These are phyloP conservation scores for Incumbomyces lentus DNA, from an alignment of 2,329 filamentous ascomycete species.

Conservation along the genomic window DNA sequence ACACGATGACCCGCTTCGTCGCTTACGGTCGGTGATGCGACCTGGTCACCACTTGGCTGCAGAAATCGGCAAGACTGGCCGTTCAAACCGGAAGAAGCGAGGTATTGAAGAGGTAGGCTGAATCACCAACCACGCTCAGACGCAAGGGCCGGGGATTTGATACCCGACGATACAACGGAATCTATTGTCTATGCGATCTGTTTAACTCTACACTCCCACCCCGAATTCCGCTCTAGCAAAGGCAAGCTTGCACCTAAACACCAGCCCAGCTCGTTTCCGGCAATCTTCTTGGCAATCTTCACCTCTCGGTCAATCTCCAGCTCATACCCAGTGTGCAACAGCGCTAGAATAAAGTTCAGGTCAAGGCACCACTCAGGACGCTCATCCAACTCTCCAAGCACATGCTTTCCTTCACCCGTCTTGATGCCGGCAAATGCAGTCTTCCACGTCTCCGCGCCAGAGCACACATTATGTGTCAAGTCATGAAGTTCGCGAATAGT, in stretches of 20 bases:
- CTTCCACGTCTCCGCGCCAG: slow-evolving; percentile 61
- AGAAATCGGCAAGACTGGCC: too few species aligned
- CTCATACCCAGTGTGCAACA: slow-evolving; percentile 91
- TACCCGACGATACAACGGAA: not conserved
- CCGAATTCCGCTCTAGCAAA: slow-evolving; percentile 67
- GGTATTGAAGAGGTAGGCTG: slow-evolving; percentile 16
- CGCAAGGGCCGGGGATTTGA: not conserved
- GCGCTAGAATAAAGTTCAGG: slow-evolving; percentile 87
- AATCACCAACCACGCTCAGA: not conserved
- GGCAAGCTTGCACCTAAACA: slow-evolving; percentile 92
- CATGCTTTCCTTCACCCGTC: slow-evolving; percentile 43
- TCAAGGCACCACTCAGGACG: slow-evolving; percentile 90
- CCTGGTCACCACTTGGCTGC: not conserved
- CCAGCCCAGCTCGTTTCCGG: slow-evolving; percentile 93
- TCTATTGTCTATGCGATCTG: slow-evolving; percentile 49
- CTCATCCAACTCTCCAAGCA: slow-evolving; percentile 66
- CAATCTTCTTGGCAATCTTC: slow-evolving; percentile 97
- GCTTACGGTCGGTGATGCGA: slow-evolving; percentile 1
- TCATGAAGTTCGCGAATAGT: slow-evolving; percentile 83
- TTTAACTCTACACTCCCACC: slow-evolving; percentile 81
- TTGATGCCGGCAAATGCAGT: slow-evolving; percentile 62
- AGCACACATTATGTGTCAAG: slow-evolving; percentile 73
- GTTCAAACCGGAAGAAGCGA: slow-evolving; percentile 9
- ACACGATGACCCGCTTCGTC: not conserved
- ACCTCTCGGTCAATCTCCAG: slow-evolving; percentile 96